phyloP scores from a whole-genome alignment of 441 rosid species.

The Mallotus repandus region DNA sequence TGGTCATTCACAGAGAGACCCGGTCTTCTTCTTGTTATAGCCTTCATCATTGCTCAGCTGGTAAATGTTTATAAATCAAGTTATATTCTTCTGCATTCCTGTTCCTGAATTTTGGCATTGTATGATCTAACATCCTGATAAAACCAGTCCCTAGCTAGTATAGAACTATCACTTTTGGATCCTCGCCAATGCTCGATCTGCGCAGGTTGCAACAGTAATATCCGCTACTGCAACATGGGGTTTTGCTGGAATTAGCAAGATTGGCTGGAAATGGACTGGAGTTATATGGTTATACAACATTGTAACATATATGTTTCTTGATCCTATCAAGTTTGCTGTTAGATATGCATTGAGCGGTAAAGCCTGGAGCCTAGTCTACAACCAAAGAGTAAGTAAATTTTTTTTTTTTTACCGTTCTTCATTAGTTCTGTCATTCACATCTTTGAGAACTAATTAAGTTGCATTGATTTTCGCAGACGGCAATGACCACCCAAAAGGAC shows the following conservation, averaged over 20 bases:
- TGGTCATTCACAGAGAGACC: slow-evolving; percentile 91
- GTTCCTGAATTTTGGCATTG: neutral
- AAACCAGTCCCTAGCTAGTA: no score
- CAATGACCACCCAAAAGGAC: slow-evolving; percentile 87
- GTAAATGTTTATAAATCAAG: slow-evolving; percentile 32
- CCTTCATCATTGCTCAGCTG: slow-evolving; percentile 68
- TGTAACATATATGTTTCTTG: slow-evolving; percentile 67
- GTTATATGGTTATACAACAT: slow-evolving; percentile 81
- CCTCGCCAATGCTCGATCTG: neutral
- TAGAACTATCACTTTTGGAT: no score
- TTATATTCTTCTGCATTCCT: neutral
- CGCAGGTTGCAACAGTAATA: slow-evolving; percentile 67
- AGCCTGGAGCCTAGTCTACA: slow-evolving; percentile 72
- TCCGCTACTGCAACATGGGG: slow-evolving; percentile 68
- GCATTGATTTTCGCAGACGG: slow-evolving; percentile 40
- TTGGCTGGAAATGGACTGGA: slow-evolving; percentile 88
- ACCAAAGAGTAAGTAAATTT: slow-evolving; percentile 70
- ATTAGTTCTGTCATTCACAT: neutral
- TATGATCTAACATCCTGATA: neutral
- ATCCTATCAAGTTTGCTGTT: slow-evolving; percentile 70
- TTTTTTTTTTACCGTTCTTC: slow-evolving; percentile 4
- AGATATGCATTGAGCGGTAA: slow-evolving; percentile 74
- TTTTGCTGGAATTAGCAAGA: slow-evolving; percentile 66
- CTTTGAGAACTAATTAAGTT: neutral
- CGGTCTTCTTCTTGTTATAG: slow-evolving; percentile 49